Percentiles rank a stretch among this genome's conserved stretches.
Evolutionary conservation across 2,329 filamentous ascomycete genomes (phyloP).

Genomic region (Pseudogymnoascus sp.): DNA sequence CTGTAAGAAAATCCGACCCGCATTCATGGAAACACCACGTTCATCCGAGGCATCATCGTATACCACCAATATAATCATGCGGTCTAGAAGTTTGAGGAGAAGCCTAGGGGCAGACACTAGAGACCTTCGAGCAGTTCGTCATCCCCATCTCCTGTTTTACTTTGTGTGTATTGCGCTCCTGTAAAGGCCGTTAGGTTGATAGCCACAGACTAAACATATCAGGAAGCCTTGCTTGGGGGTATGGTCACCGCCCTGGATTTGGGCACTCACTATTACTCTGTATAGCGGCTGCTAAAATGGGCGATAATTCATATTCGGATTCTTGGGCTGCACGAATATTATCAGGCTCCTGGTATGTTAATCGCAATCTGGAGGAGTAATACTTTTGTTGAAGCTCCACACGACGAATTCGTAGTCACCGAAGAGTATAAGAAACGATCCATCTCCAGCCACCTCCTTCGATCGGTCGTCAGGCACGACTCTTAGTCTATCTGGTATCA

Average conservation of each 20-base stretch:
- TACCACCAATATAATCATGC: not conserved
- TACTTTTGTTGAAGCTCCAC: slow-evolving; percentile 8
- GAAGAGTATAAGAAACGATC: slow-evolving; percentile 6
- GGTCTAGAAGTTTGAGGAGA: not conserved
- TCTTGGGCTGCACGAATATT: not conserved
- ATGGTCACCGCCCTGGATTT: not conserved
- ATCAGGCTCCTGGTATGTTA: not conserved
- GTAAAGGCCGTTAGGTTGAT: not conserved
- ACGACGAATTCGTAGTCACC: slow-evolving; percentile 9
- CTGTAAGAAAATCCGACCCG: not conserved
- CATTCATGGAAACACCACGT: not conserved
- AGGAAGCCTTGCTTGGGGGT: not conserved
- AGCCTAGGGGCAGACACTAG: not conserved
- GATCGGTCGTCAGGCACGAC: not conserved
- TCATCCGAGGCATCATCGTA: not conserved
- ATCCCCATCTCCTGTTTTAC: not conserved
- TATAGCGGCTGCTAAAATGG: not conserved
- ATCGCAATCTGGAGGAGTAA: not conserved
- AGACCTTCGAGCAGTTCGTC: not conserved
- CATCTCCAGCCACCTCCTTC: slow-evolving; percentile 1
- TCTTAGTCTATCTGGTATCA: not conserved
- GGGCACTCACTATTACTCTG: not conserved
- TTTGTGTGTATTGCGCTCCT: not conserved
- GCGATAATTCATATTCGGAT: not conserved
- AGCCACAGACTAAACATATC: not conserved